These are phyloP conservation scores for Thymus quinquecostatus DNA, from an alignment of 257 asterid species.

Conservation along the genomic window DNA sequence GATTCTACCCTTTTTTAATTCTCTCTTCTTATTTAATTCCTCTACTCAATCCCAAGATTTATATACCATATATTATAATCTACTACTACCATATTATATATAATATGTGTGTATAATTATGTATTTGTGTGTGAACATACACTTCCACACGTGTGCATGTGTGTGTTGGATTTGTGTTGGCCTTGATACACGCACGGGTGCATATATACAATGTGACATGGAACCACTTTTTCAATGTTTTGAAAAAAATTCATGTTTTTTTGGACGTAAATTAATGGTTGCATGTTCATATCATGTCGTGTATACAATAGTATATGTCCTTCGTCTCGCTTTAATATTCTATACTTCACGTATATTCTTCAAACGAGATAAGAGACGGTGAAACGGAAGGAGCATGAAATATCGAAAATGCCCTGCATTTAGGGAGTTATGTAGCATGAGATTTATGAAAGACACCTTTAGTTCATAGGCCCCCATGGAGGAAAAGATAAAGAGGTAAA, in stretches of 20 bases:
- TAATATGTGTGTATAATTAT: not conserved
- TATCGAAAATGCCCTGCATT: conserved; percentile 20
- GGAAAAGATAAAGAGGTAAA: conserved; percentile 52
- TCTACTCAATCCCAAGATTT: conserved; percentile 42
- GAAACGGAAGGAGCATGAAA: not conserved
- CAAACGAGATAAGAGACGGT: too few species aligned
- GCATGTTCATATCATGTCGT: not conserved
- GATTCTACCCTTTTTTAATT: not conserved
- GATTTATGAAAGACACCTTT: conserved; percentile 56
- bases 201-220: conserved; percentile 15
- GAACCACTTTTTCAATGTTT: conserved; percentile 19
- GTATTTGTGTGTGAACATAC: not conserved
- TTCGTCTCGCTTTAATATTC: too few species aligned
- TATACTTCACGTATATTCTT: too few species aligned
- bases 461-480: conserved; percentile 39
- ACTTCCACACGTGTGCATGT: conserved; percentile 1
- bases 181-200: conserved; percentile 28
- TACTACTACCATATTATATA: not conserved
- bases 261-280: conserved; percentile 7
- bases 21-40: not conserved
- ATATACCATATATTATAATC: too few species aligned
- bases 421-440: conserved; percentile 21
- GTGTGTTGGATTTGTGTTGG: not conserved
- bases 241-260: conserved; percentile 5
- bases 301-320: not conserved